A percentile compares a stretch with the other conserved stretches of the same genome.
Evolutionary conservation across 1,284 basidiomycete species (phyloP).

Genomic region (Boletellus sp.): DNA sequence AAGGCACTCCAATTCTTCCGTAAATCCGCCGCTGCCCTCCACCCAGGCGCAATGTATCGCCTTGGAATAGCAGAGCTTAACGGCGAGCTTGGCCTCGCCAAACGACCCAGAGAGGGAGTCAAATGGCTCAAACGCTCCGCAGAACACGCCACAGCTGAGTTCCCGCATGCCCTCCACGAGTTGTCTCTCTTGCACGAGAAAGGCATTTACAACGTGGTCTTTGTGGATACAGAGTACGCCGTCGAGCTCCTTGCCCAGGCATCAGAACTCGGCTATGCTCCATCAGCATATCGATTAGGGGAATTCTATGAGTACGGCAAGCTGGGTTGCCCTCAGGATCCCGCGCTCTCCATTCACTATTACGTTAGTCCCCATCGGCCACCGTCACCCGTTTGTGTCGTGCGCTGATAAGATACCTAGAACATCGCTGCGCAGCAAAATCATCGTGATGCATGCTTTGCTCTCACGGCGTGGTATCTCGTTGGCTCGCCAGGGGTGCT

Average conservation of each 20-base stretch:
- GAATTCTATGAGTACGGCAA: slow-evolving; percentile 99
- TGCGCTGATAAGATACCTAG: slow-evolving; percentile 40
- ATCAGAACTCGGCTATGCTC: slow-evolving; percentile 93
- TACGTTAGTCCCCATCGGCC: slow-evolving; percentile 62
- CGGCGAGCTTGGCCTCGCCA: slow-evolving; percentile 85
- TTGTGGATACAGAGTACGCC: slow-evolving; percentile 94
- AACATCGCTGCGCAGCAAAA: slow-evolving; percentile 97
- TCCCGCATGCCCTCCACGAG: slow-evolving; percentile 95
- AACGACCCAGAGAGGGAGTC: slow-evolving; percentile 92
- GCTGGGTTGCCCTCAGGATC: slow-evolving; percentile 98
- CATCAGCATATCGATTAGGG: slow-evolving; percentile 92
- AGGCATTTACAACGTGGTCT: slow-evolving; percentile 94
- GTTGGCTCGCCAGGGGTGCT: slow-evolving; percentile 97
- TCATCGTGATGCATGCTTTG: slow-evolving; percentile 96
- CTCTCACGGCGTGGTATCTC: slow-evolving; percentile 97
- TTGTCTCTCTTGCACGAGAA: slow-evolving; percentile 91
- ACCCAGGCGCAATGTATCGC: slow-evolving; percentile 96
- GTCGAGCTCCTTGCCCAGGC: slow-evolving; percentile 94
- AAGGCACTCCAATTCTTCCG: slow-evolving; percentile 94
- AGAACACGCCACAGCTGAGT: slow-evolving; percentile 91
- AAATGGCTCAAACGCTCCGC: slow-evolving; percentile 98
- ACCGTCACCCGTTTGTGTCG: background rate
- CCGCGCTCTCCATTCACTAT: slow-evolving; percentile 96
- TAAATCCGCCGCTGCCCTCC: slow-evolving; percentile 87
- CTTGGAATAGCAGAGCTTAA: slow-evolving; percentile 96